Percentiles rank a stretch among this genome's conserved stretches.
Conservation (phyloP, 768 basidiomycete genomes). For the Phanerochaete carnosa region DNA sequence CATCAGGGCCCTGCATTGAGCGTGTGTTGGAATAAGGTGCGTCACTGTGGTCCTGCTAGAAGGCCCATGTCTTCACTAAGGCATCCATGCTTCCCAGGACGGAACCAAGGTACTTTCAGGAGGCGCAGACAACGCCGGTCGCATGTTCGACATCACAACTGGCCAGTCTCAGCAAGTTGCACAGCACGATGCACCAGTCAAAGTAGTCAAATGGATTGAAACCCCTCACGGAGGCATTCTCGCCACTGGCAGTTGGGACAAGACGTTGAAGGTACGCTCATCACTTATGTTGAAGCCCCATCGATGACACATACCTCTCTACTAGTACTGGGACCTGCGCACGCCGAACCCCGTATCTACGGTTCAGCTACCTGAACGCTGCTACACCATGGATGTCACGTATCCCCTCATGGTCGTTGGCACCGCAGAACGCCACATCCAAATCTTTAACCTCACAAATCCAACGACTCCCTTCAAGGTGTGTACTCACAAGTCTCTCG, state of each 20-base stretch:
- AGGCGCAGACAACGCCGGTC: slow-evolving; percentile 92
- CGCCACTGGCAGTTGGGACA: slow-evolving; percentile 98
- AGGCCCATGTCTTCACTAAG: slow-evolving; percentile 76
- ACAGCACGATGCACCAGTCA: slow-evolving; percentile 87
- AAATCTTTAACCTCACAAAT: slow-evolving; percentile 83
- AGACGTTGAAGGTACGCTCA: slow-evolving; percentile 78
- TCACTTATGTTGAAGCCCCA: not conserved
- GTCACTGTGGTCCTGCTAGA: slow-evolving; percentile 50
- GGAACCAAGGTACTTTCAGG: slow-evolving; percentile 91
- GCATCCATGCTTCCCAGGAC: slow-evolving; percentile 66
- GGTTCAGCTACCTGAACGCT: slow-evolving; percentile 84
- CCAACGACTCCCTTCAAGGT: slow-evolving; percentile 81
- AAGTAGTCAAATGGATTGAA: slow-evolving; percentile 78
- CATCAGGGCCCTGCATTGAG: slow-evolving; percentile 90
- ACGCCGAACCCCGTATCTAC: slow-evolving; percentile 71
- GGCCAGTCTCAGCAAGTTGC: slow-evolving; percentile 82
- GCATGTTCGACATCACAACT: slow-evolving; percentile 86
- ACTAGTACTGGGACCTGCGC: slow-evolving; percentile 91
- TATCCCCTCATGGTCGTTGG: slow-evolving; percentile 88
- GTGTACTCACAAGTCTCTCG: not conserved
- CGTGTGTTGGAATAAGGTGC: slow-evolving; percentile 88
- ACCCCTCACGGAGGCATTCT: slow-evolving; percentile 78
- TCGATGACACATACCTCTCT: not conserved
- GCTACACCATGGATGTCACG: slow-evolving; percentile 82
- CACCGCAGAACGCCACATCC: slow-evolving; percentile 89